A percentile compares a stretch with the other conserved stretches of the same genome.
Evolutionary conservation across 1,284 basidiomycete genomes (phyloP).

Genomic region (Boletus semigastroideus): DNA sequence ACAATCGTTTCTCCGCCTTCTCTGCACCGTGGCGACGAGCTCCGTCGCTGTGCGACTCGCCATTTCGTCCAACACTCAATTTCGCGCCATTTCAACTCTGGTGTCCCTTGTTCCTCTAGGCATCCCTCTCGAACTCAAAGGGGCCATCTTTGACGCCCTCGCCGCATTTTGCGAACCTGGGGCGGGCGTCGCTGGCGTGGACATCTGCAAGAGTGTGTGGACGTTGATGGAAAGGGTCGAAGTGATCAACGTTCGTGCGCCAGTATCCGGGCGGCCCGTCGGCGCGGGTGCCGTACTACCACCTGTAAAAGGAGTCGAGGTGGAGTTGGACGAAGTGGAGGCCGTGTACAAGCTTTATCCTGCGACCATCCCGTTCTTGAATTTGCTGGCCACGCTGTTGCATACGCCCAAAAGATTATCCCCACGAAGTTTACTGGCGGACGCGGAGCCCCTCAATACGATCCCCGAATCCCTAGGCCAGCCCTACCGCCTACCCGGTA

Average conservation of each 20-base stretch:
- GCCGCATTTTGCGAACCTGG: constrained; percentile 83
- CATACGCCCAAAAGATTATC: constrained; percentile 73
- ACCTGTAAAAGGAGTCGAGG: constrained; percentile 68
- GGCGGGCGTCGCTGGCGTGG: constrained; percentile 69
- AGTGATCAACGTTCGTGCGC: constrained; percentile 72
- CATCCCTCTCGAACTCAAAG: constrained; percentile 90
- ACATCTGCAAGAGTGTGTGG: constrained; percentile 84
- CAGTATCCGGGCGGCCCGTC: constrained; percentile 33
- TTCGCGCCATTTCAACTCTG: constrained; percentile 77
- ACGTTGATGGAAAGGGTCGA: constrained; percentile 79
- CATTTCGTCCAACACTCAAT: constrained; percentile 76
- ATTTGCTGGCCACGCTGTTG: constrained; percentile 78
- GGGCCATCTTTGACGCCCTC: constrained; percentile 80
- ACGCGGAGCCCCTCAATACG: constrained; percentile 65
- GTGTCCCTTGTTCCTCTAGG: constrained; percentile 78
- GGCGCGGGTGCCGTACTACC: constrained; percentile 40
- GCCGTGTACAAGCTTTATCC: constrained; percentile 78
- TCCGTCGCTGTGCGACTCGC: constrained; percentile 81
- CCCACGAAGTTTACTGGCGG: constrained; percentile 56
- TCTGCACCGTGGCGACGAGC: constrained; percentile 77
- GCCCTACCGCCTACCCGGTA: constrained; percentile 73
- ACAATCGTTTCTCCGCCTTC: constrained; percentile 78
- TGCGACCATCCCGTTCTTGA: constrained; percentile 84
- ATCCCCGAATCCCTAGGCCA: constrained; percentile 77
- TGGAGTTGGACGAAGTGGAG: constrained; percentile 88